phyloP scores from a whole-genome alignment of 176 grass and related monocot genomes.

The Eleusine coracana region DNA sequence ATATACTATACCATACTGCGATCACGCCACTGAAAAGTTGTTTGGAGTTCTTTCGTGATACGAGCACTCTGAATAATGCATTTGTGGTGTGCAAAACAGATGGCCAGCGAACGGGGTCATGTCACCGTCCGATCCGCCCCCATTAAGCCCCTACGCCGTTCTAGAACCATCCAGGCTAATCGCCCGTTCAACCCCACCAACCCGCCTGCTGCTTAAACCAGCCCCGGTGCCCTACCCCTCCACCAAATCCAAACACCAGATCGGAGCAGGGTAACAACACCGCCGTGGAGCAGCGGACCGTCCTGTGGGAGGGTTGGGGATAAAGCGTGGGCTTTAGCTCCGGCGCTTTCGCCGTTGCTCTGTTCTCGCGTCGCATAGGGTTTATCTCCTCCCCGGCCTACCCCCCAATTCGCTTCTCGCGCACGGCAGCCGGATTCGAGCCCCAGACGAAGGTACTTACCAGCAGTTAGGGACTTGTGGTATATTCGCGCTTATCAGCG shows the following conservation, averaged over 20 bases:
- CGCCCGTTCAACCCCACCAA: neutral
- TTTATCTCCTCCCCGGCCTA: constrained; percentile 43
- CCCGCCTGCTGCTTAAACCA: neutral
- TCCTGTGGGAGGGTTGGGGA: neutral
- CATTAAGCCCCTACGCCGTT: neutral
- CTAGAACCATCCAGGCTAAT: constrained; percentile 34
- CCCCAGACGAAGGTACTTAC: constrained; percentile 15
- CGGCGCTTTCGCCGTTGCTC: constrained; percentile 20
- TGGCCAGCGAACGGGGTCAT: neutral
- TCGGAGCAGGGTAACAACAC: constrained; percentile 15
- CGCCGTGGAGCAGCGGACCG: neutral
- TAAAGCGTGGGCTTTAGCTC: constrained; percentile 23
- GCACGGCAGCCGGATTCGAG: constrained; percentile 33
- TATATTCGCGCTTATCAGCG: neutral
- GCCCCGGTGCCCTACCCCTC: neutral
- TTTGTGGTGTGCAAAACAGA: neutral
- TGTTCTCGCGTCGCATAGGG: constrained; percentile 36
- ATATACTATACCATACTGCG: too few species aligned
- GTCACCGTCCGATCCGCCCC: neutral
- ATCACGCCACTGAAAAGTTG: too few species aligned
- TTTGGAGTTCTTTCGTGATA: too few species aligned
- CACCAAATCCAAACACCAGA: neutral
- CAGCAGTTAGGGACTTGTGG: neutral
- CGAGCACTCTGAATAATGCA: neutral
- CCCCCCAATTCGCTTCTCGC: constrained; percentile 17